Base-by-base conservation (phyloP, 2,329 filamentous ascomycete genomes). In the Karstenula rhodostoma region DNA sequence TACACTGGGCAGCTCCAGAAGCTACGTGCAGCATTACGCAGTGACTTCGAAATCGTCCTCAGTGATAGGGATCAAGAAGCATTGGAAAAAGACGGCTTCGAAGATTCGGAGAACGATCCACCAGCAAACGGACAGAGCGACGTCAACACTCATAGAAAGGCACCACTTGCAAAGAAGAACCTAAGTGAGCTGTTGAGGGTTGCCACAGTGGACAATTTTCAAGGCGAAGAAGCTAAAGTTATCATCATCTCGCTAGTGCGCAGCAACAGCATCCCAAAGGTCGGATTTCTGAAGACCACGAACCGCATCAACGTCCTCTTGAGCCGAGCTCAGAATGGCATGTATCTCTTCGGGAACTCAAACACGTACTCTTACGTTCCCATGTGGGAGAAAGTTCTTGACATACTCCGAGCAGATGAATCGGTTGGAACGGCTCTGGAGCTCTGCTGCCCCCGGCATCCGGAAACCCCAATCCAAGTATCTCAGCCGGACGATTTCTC, bases 161-260 rank as follows among this genome's bases (percentile, higher is more conserved):
- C 19, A 15, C 64, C 66, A 5, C 37, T 74, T 0, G 59, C 68
- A n/a, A 72, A 67, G 61, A 73, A 66, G 19, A 60, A 65, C 10
- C 54, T 73, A 5, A 62, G 55, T 17, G 68, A 74, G 4, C 19
- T 70, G 5, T 52, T 74, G 2, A 50, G 71, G 4, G 74, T 89
- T 0, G 88, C 89, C 0, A 92, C 89, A 0, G 84, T 92, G 0
- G 89, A 92, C 72, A 93, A 93, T 64, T 93, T 92, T 57, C 90
- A 94, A 67, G 91, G 90, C 0, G 90, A 94, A 69, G 90, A 94
- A 68, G 88, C 87, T 1, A 89, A 91, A 54, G 79, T 94, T 9
- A 81, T 94, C 0, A 80, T 94, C 2, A 79, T 93, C 0, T 91
- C 88, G 0, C 79, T 94, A 0, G 89, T 92, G 0, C 84, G 91